phyloP scores from a whole-genome alignment of 257 asterid species.

The Gardenia jasminoides region DNA sequence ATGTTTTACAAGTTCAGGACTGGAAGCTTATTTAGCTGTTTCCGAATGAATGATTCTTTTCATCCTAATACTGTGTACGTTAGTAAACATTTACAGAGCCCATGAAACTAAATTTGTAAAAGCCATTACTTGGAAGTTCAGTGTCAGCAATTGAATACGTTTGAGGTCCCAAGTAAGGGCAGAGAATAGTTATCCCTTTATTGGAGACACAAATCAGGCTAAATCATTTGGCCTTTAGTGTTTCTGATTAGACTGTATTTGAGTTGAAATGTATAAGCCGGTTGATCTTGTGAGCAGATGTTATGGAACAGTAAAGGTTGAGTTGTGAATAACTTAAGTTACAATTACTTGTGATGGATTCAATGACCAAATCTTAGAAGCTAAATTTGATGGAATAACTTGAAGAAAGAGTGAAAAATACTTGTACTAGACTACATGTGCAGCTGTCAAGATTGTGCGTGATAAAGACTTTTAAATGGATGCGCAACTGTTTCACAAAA shows the following conservation, averaged over 20 bases:
- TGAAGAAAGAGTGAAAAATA: not conserved
- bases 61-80: not conserved
- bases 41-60: not conserved
- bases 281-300: too few relatives aligned
- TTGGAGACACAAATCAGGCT: too few relatives aligned
- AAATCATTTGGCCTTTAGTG: too few relatives aligned
- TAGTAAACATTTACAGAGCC: not conserved
- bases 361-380: too few relatives aligned
- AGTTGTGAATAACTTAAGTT: too few relatives aligned
- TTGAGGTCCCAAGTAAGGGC: too few relatives aligned
- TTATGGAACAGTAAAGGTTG: too few relatives aligned
- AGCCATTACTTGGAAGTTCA: not conserved
- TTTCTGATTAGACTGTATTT: too few relatives aligned
- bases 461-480: not conserved
- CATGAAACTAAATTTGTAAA: not conserved
- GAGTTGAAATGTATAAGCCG: too few relatives aligned
- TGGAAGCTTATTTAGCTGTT: not conserved
- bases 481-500: not conserved
- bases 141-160: too few relatives aligned
- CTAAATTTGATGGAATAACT: not conserved
- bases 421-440: not conserved
- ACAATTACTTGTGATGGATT: too few relatives aligned
- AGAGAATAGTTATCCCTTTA: too few relatives aligned
- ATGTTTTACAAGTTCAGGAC: not conserved
- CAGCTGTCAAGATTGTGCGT: not conserved